Evolutionary conservation across 306 rosid species (phyloP), one percentile per base, ranked within the genome.

Genomic region (Quercus ilex): DNA sequence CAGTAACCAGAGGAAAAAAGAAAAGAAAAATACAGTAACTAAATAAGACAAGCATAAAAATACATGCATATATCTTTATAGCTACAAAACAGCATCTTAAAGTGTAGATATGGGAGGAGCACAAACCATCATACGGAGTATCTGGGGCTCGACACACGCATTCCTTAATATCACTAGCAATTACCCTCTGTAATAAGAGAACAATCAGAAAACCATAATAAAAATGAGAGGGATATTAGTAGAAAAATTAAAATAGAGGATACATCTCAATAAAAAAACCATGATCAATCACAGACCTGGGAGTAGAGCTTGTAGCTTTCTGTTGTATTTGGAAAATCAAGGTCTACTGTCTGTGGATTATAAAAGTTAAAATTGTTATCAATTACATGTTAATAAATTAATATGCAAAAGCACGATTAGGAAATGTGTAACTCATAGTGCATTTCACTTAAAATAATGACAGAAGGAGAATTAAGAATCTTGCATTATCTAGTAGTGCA

Each of bases 131-230:
- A 76, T 91, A 96, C 52, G 99, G 94, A 77, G 97, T 91, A 89
- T 93, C 98, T n/a, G 98, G 99, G 8, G 99, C 98, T 65, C 98
- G 91, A 33, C 99, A 96, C 84, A 96, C 99, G 20, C 96, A 93
- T 82, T 96, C 98, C 88, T 93, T 96, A 85, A 96, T 91, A 83
- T 96, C 99, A 89, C 98, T 90, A 67, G 94, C 92, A 87, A 93
- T 91, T 75, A 93, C 89, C 90, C 99, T 90, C 98, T 96, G 97
- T 63, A 38, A 78, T 76, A 81, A 71, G 56, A 75, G 60, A 85
- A 81, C 15, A 69, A 71, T 76, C 73, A 80, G 73, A 74, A 80
- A 78, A 17, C 55, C 71, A 76, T 2, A 49, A 49, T 12, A 49
- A 59, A 68, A 35, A 8, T 68, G 38, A 68, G 9, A n/a, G 72